These are phyloP conservation scores for Acer campestre DNA, from an alignment of 345 rosid genomes.

Conservation along the genomic window DNA sequence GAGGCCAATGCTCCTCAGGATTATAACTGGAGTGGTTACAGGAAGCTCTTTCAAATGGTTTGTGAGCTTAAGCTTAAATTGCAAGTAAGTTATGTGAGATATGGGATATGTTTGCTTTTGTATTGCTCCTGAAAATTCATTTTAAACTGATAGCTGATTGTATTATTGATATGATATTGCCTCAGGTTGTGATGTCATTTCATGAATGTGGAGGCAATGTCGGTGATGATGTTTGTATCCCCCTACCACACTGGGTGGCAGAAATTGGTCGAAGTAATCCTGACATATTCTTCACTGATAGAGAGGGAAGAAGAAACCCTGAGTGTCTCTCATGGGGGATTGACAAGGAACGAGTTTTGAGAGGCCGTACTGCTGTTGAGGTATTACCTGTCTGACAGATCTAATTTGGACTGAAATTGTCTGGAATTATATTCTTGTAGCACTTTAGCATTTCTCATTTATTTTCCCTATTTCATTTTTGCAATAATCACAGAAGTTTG, in stretches of 20 bases:
- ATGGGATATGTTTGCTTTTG: conserved; percentile 8
- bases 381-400: conserved; percentile 40
- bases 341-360: conserved; percentile 88
- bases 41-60: conserved; percentile 77
- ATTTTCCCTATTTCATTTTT: background rate
- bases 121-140: conserved; percentile 16
- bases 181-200: conserved; percentile 94
- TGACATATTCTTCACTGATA: conserved; percentile 92
- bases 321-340: conserved; percentile 99
- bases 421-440: conserved; percentile 15
- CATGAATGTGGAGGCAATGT: conserved; percentile 99
- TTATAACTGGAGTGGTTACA: conserved; percentile 95
- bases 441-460: background rate
- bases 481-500: conserved; percentile 5
- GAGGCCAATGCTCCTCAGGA: conserved; percentile 88
- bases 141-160: conserved; percentile 19
- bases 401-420: conserved; percentile 11
- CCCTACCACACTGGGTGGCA: conserved; percentile 97
- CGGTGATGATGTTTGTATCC: conserved; percentile 97
- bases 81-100: conserved; percentile 58
- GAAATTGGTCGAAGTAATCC: conserved; percentile 92
- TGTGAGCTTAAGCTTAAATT: conserved; percentile 80
- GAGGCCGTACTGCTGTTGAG: conserved; percentile 96
- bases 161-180: conserved; percentile 27
- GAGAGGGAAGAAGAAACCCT: conserved; percentile 93